Base-by-base conservation (phyloP, 306 rosid genomes). In the Hippophae tibetana region DNA sequence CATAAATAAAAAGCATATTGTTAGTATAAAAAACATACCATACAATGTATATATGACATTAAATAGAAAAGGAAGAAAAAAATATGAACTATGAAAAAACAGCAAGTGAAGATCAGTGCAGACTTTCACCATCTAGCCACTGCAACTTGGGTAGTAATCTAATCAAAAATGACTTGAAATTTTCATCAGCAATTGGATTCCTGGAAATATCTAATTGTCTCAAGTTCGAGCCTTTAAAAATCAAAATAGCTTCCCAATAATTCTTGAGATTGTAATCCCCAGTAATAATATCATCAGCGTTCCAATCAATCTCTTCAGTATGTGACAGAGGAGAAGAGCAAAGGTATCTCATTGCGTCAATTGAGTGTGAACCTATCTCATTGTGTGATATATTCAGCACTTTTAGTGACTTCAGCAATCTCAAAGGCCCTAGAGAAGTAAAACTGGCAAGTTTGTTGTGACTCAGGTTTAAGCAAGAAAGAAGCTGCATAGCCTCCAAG, bases 401-500 rank as follows among this genome's bases (percentile, higher is more conserved):
- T 69, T 78, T 73, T 9, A 92, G 85, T 26, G 85, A 85, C 72
- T 71, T 79, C 25, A 88, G 54, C 60, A 43, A 64, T 84, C 81
- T 84, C 56, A 88, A 76, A 57, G 95, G 86, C 51, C 57, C 90
- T 73, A 93, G 59, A 42, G 95, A 75, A 66, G 90, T 83, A 66
- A 93, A 73, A 77, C 81, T 84, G 31, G 81, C 38, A 13, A 93
- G 58, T 60, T 80, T 86, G 67, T 93, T 93, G 79, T 82, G 69
- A 68, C 94, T 76, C 78, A 88, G 74, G 73, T 84, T 92, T 70
- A 86, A 78, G 80, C 77, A 64, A 68, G 86, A 78, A 11, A 88
- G 85, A 70, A 88, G 95, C 70, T 85, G 97, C 94, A 92, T 66
- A 52, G 89, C 86, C 77, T 88, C 95, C 86, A 92, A 66, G 45